Conservation (phyloP, 176 grass and related monocot species). For the Carex kokanica region DNA sequence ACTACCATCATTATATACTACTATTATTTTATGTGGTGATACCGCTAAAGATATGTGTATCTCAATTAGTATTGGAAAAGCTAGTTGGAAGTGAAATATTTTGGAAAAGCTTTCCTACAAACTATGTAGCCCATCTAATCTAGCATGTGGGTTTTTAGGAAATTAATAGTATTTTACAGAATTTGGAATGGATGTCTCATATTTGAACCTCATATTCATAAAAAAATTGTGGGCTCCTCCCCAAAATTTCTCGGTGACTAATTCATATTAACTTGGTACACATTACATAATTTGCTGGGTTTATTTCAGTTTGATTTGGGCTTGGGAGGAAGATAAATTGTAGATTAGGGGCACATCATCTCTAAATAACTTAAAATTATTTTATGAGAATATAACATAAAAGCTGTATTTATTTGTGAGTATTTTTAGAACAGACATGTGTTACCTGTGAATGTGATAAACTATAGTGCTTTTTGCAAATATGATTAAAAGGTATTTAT, state of each 20-base stretch:
- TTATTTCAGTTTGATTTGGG: background rate
- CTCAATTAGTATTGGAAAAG: background rate
- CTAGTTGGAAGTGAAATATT: constrained; percentile 5
- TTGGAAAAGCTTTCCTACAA: background rate
- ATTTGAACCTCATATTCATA: background rate
- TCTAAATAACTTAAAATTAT: background rate
- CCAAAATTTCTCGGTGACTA: background rate
- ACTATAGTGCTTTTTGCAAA: background rate
- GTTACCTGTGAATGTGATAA: background rate
- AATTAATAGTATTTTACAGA: background rate
- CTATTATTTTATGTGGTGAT: background rate
- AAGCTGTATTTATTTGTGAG: background rate
- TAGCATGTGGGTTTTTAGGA: background rate
- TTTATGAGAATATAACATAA: background rate
- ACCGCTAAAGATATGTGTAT: background rate
- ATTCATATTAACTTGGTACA: background rate
- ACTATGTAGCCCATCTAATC: background rate
- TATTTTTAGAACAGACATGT: background rate
- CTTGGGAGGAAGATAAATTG: background rate
- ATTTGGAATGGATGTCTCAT: background rate
- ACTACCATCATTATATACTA: background rate
- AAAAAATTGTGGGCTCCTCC: background rate
- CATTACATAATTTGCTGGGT: background rate
- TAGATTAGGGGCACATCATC: background rate
- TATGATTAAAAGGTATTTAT: background rate